Conservation (phyloP, 2,329 filamentous ascomycete species). For the Exophiala xenobiotica region DNA sequence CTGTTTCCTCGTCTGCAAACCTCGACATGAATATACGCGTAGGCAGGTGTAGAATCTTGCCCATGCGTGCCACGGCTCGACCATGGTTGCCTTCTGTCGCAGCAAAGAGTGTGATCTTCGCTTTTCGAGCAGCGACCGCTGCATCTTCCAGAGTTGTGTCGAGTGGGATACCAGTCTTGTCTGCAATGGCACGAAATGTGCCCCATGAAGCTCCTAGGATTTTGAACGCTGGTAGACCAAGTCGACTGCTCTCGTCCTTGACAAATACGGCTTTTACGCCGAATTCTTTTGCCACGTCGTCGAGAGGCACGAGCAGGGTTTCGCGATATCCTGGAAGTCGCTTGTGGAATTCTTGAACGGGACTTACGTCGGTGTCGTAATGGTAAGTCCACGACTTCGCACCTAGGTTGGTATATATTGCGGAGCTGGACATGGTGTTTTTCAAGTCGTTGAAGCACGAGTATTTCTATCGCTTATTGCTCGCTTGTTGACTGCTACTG, state of each 20-base stretch:
- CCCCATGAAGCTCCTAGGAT: slow-evolving; percentile 78
- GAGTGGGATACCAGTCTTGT: slow-evolving; percentile 44
- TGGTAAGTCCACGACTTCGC: slow-evolving; percentile 16
- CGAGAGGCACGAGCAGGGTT: slow-evolving; percentile 57
- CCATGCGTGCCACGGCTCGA: slow-evolving; percentile 69
- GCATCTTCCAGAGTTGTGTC: slow-evolving; percentile 48
- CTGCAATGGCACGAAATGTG: slow-evolving; percentile 57
- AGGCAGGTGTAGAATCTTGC: slow-evolving; percentile 54
- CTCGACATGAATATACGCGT: slow-evolving; percentile 60
- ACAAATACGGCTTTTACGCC: slow-evolving; percentile 60
- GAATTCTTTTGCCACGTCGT: slow-evolving; percentile 56
- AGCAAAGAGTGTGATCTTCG: slow-evolving; percentile 53
- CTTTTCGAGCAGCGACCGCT: slow-evolving; percentile 34
- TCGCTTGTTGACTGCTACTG: no score
- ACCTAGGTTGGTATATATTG: slow-evolving; percentile 15
- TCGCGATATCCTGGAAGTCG: slow-evolving; percentile 56
- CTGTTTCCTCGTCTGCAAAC: slow-evolving; percentile 55
- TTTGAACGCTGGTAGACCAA: slow-evolving; percentile 74
- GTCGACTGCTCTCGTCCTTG: slow-evolving; percentile 69
- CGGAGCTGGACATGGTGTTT: slow-evolving; percentile 9
- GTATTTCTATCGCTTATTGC: no score
- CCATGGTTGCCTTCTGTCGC: slow-evolving; percentile 78
- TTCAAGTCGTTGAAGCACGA: neutral
- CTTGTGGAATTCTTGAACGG: slow-evolving; percentile 52
- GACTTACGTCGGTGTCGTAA: slow-evolving; percentile 12